Conservation (phyloP, 1,139 yeast species). For the Yamadazyma siamensis region DNA sequence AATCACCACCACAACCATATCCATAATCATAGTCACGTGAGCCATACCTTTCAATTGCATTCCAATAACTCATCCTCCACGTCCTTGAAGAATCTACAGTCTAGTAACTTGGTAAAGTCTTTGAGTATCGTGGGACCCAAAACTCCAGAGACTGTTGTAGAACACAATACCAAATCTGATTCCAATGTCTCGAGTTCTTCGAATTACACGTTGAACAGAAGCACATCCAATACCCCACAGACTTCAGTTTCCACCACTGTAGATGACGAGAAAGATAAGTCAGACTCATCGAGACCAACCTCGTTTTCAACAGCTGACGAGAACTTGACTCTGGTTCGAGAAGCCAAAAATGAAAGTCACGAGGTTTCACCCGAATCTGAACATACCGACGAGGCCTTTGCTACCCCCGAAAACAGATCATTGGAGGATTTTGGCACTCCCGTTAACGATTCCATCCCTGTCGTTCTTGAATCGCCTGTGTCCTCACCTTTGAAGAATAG, state of each 20-base stretch:
- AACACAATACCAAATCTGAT: conserved; percentile 14
- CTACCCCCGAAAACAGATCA: conserved; percentile 4
- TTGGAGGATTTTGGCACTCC: conserved; percentile 9
- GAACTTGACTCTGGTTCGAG: conserved; percentile 6
- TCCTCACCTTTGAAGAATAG: conserved; percentile 7
- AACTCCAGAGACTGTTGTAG: conserved; percentile 11
- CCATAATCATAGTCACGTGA: conserved; percentile 6
- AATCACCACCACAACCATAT: conserved; percentile 7
- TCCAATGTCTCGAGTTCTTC: conserved; percentile 23
- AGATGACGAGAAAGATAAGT: conserved; percentile 11
- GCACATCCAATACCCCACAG: conserved; percentile 35
- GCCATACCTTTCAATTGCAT: conserved; percentile 1
- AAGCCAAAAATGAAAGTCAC: conserved; percentile 6
- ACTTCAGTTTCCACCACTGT: conserved; percentile 26
- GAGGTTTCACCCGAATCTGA: conserved; percentile 1
- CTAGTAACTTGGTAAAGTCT: conserved; percentile 11
- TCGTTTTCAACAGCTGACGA: conserved; percentile 9
- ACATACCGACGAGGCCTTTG: neutral
- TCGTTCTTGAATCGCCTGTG: conserved; percentile 5
- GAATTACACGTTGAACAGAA: conserved; percentile 25
- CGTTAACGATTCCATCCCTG: conserved; percentile 4
- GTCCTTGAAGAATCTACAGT: conserved; percentile 13
- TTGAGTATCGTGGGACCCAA: conserved; percentile 9
- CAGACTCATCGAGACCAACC: conserved; percentile 8
- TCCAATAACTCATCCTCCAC: conserved; percentile 14